A percentile compares a stretch with the other conserved stretches of the same genome.
Evolutionary conservation across 2,329 filamentous ascomycete species (phyloP).

Genomic region (Lachnellula cervina): DNA sequence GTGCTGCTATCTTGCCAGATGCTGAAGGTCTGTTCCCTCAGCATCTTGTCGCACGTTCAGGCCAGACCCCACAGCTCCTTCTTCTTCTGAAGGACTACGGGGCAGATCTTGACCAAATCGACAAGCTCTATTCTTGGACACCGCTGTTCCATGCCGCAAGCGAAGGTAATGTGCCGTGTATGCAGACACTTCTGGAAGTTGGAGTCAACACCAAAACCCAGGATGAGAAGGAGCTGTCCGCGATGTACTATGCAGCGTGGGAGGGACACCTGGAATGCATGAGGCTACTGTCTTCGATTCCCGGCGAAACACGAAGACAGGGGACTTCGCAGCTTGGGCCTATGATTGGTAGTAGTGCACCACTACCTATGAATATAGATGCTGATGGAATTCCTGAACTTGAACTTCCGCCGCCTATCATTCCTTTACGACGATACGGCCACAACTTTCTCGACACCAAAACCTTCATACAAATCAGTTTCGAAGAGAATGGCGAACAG

Average conservation of each 20-base stretch:
- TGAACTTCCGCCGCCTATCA: constrained; percentile 90
- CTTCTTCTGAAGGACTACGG: constrained; percentile 78
- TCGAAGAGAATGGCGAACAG: constrained; percentile 68
- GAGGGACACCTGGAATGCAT: constrained; percentile 95
- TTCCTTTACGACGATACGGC: constrained; percentile 87
- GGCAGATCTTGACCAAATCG: constrained; percentile 83
- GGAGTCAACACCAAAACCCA: constrained; percentile 73
- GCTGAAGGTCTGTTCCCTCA: constrained; percentile 97
- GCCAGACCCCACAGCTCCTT: constrained; percentile 73
- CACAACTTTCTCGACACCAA: constrained; percentile 99
- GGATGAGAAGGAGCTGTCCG: constrained; percentile 89
- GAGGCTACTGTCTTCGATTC: constrained; percentile 65
- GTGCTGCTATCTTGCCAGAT: constrained; percentile 81
- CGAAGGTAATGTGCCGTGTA: constrained; percentile 86
- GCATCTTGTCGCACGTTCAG: constrained; percentile 87
- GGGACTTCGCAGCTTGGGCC: constrained; percentile 31
- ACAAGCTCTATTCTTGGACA: constrained; percentile 97
- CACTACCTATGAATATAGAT: constrained; percentile 64
- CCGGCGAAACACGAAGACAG: constrained; percentile 11
- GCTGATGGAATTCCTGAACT: constrained; percentile 87
- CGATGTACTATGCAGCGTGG: constrained; percentile 98
- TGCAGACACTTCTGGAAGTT: constrained; percentile 74
- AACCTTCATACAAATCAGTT: constrained; percentile 88
- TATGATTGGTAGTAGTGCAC: constrained; percentile 31
- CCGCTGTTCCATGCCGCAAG: constrained; percentile 93